Evolutionary conservation across 306 rosid genomes (phyloP).

Genomic region (Sesbania bispinosa): DNA sequence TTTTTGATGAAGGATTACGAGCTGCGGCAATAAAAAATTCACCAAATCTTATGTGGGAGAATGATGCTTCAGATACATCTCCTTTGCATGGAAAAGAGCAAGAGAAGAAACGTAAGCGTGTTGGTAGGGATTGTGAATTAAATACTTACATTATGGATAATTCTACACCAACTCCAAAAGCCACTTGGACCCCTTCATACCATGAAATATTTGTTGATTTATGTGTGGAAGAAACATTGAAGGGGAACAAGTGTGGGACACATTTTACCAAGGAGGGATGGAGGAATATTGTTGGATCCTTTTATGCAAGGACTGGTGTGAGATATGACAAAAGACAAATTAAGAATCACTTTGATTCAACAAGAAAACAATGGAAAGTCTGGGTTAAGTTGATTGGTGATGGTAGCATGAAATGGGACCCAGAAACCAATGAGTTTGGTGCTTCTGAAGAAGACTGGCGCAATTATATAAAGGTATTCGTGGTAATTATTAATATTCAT

Average conservation of each 20-base stretch:
- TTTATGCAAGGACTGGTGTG: conserved; percentile 47
- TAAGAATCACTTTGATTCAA: conserved; percentile 60
- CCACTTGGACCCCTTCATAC: conserved; percentile 49
- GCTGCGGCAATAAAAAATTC: conserved; percentile 25
- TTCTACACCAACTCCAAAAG: conserved; percentile 35
- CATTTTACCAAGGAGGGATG: conserved; percentile 64
- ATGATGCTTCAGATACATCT: conserved; percentile 29
- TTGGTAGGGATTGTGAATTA: conserved; percentile 11
- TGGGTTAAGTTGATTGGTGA: conserved; percentile 58
- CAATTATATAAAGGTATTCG: conserved; percentile 30
- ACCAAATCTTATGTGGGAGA: conserved; percentile 30
- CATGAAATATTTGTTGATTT: conserved; percentile 52
- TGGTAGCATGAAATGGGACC: conserved; percentile 59
- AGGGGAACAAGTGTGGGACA: conserved; percentile 52
- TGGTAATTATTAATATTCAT: neutral
- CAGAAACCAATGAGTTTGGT: conserved; percentile 39
- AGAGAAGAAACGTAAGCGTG: conserved; percentile 36
- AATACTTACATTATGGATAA: conserved; percentile 23
- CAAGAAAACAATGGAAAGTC: conserved; percentile 53
- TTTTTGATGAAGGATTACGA: conserved; percentile 37
- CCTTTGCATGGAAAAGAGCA: conserved; percentile 30
- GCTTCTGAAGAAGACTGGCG: conserved; percentile 52
- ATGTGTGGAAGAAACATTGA: conserved; percentile 47
- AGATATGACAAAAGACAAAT: conserved; percentile 48
- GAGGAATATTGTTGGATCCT: conserved; percentile 48